Percentiles rank a stretch among this genome's conserved stretches.
These are phyloP conservation scores for Funneliformis caledonium DNA, from an alignment of 371 early-diverging fungal species.

Conservation along the genomic window DNA sequence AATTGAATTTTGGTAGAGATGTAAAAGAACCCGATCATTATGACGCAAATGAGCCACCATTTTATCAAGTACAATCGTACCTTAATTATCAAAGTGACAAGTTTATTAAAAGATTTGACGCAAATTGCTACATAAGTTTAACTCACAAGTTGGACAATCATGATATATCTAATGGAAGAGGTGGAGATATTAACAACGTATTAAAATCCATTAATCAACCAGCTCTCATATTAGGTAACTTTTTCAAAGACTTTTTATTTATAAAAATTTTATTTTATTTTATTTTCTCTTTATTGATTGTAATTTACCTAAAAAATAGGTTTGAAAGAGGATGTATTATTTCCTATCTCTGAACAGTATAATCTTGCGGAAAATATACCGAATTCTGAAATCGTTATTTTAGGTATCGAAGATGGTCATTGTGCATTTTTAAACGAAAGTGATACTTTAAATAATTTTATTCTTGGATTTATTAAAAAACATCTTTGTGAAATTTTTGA, in stretches of 20 bases:
- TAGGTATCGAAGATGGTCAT: conserved; percentile 92
- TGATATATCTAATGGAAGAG: conserved; percentile 78
- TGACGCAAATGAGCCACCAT: conserved; percentile 3
- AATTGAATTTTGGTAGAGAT: conserved; percentile 90
- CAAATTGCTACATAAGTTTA: conserved; percentile 95
- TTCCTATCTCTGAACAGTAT: conserved; percentile 83
- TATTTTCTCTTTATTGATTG: not conserved
- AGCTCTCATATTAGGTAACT: conserved; percentile 83
- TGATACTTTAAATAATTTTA: conserved; percentile 81
- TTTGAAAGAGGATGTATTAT: conserved; percentile 92
- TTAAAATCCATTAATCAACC: conserved; percentile 72
- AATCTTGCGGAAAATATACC: conserved; percentile 85
- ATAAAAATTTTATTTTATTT: not conserved
- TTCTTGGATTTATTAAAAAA: conserved; percentile 64
- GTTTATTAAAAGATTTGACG: conserved; percentile 92
- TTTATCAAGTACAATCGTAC: conserved; percentile 95
- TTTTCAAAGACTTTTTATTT: not conserved
- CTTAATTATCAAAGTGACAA: conserved; percentile 96
- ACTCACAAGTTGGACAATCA: conserved; percentile 96
- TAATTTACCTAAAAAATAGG: conserved; percentile 47
- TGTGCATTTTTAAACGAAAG: conserved; percentile 96
- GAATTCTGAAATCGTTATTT: conserved; percentile 79
- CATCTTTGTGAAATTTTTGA: conserved; percentile 34
- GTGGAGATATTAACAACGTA: conserved; percentile 58
- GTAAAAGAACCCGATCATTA: conserved; percentile 53